phyloP scores from a whole-genome alignment of 768 basidiomycete species.

The Pholiota molesta region DNA sequence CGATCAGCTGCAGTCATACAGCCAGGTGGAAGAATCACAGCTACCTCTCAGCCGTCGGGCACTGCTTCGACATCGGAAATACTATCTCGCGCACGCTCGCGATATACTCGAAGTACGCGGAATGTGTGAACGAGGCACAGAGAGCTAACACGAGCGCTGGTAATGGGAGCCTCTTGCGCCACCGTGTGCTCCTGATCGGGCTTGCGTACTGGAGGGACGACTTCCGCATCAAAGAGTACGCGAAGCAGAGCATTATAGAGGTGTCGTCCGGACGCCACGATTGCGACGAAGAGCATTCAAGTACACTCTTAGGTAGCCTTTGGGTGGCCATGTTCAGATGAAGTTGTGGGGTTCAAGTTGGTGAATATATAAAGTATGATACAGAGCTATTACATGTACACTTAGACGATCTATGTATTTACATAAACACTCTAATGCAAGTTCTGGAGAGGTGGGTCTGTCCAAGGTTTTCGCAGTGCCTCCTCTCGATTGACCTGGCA shows the following conservation, averaged over 20 bases:
- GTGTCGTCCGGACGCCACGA: background rate
- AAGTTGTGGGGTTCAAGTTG: background rate
- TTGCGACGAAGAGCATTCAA: background rate
- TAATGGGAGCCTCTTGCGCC: no score
- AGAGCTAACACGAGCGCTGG: no score
- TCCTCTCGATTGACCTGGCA: background rate
- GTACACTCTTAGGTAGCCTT: background rate
- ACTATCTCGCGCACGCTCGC: no score
- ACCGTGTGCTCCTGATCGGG: no score
- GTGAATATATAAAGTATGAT: background rate
- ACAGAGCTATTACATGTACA: background rate
- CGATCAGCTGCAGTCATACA: no score
- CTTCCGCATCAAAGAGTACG: background rate
- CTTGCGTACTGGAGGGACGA: no score
- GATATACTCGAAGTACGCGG: no score
- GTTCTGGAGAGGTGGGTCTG: background rate
- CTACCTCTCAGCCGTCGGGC: no score
- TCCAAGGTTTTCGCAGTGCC: background rate
- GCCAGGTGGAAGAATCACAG: no score
- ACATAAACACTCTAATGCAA: background rate
- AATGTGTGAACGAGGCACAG: no score
- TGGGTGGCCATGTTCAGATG: background rate
- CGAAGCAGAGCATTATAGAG: background rate
- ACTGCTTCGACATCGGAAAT: no score
- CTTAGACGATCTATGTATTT: background rate